Conservation (phyloP, 2,329 filamentous ascomycete species). For the Colletotrichum tanaceti region DNA sequence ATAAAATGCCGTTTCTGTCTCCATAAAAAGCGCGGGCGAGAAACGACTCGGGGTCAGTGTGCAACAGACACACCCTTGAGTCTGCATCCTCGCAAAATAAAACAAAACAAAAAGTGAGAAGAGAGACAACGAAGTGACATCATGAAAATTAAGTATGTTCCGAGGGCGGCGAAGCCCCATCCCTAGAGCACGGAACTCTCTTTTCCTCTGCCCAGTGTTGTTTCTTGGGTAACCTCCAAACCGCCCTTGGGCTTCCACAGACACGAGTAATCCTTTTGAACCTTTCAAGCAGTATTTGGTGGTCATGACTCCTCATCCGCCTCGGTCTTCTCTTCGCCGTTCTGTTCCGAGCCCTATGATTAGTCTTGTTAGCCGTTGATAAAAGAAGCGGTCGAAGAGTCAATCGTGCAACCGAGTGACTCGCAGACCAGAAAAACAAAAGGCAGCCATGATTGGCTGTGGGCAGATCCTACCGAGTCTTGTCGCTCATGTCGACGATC, state of each 20-base stretch:
- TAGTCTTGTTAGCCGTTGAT: constrained; percentile 18
- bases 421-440: constrained; percentile 14
- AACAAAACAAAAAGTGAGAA: constrained; percentile 9
- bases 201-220: constrained; percentile 31
- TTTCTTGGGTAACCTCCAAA: constrained; percentile 25
- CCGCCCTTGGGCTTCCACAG: constrained; percentile 15
- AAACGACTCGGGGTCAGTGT: background rate
- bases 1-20: background rate
- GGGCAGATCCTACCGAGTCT: constrained; percentile 66
- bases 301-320: constrained; percentile 38
- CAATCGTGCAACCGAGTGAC: background rate
- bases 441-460: constrained; percentile 60
- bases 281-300: constrained; percentile 26
- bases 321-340: constrained; percentile 29
- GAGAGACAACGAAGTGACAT: constrained; percentile 32
- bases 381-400: background rate
- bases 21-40: constrained; percentile 17
- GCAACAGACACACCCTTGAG: constrained; percentile 3
- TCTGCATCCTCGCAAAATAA: constrained; percentile 19
- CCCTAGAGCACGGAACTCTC: constrained; percentile 23
- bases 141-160: constrained; percentile 42
- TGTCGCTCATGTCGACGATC: constrained; percentile 71
- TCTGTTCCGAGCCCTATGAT: constrained; percentile 34
- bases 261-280: constrained; percentile 20
- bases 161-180: constrained; percentile 34